phyloP scores from a whole-genome alignment of 345 rosid species.

The Sisymbrium altissimum region DNA sequence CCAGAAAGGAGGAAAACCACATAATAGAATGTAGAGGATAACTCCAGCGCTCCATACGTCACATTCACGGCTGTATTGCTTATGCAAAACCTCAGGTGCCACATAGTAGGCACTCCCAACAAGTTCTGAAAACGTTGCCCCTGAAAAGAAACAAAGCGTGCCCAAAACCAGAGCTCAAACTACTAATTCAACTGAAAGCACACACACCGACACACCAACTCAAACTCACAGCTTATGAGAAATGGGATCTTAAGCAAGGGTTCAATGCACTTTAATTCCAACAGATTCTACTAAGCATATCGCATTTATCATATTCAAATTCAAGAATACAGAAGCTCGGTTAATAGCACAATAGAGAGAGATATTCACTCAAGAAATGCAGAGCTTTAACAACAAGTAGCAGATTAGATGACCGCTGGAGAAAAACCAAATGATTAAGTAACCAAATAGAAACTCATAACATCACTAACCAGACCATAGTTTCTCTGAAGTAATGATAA shows the following conservation, averaged over 20 bases:
- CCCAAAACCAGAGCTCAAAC: not conserved
- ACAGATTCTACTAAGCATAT: not conserved
- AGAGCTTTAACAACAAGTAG: too few relatives aligned
- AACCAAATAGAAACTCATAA: not conserved
- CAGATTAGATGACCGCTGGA: too few relatives aligned
- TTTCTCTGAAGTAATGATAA: not conserved
- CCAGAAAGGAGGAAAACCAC: constrained; percentile 86
- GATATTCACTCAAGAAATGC: not conserved
- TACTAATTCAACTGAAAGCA: not conserved
- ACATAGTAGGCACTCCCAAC: constrained; percentile 86
- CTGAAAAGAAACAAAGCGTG: constrained; percentile 28
- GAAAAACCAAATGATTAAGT: not conserved
- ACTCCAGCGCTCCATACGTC: constrained; percentile 90
- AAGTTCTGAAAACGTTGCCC: constrained; percentile 54
- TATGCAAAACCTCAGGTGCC: constrained; percentile 76
- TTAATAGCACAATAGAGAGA: too few relatives aligned
- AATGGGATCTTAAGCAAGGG: not conserved
- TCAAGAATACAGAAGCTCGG: not conserved
- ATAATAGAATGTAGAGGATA: constrained; percentile 62
- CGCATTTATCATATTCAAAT: not conserved
- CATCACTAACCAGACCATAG: not conserved
- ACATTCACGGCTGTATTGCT: constrained; percentile 63
- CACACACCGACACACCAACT: not conserved
- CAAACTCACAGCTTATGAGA: not conserved
- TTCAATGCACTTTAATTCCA: not conserved